These are phyloP conservation scores for Zygotorulaspora mrakii DNA, from an alignment of 1,139 yeast species.

Conservation along the genomic window DNA sequence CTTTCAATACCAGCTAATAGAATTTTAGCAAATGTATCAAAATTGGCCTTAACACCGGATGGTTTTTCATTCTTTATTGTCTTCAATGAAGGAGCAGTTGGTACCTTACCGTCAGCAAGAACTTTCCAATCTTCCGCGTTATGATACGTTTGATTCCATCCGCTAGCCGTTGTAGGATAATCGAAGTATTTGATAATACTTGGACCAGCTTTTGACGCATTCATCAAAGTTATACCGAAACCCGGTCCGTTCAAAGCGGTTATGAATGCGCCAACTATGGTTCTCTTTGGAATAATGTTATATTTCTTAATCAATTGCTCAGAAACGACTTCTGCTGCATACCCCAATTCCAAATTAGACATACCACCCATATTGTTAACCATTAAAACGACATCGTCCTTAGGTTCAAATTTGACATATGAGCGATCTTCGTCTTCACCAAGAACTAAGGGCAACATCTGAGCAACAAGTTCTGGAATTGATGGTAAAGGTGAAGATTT, in stretches of 20 bases:
- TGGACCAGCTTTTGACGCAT: constrained; percentile 41
- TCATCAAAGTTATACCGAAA: constrained; percentile 48
- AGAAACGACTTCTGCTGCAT: constrained; percentile 37
- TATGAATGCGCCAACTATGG: constrained; percentile 47
- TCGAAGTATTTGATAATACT: constrained; percentile 46
- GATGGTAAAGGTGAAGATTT: constrained; percentile 43
- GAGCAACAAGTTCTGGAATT: constrained; percentile 41
- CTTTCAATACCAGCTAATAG: constrained; percentile 41
- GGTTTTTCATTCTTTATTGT: constrained; percentile 39
- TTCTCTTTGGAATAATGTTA: constrained; percentile 42
- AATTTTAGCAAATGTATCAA: constrained; percentile 34
- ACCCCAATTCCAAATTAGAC: constrained; percentile 45
- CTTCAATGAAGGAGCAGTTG: constrained; percentile 39
- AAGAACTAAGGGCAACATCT: constrained; percentile 41
- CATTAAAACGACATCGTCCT: constrained; percentile 43
- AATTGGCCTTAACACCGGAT: constrained; percentile 37
- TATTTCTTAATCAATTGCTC: constrained; percentile 40
- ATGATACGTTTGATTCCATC: constrained; percentile 50
- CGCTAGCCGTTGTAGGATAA: constrained; percentile 66
- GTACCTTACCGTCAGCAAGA: constrained; percentile 33
- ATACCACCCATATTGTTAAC: constrained; percentile 53
- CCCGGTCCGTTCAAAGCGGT: constrained; percentile 53
- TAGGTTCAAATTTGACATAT: constrained; percentile 41
- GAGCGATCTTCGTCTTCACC: constrained; percentile 43
- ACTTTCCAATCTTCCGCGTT: constrained; percentile 20